Conservation (phyloP, 306 rosid genomes). For the Coriaria nepalensis region DNA sequence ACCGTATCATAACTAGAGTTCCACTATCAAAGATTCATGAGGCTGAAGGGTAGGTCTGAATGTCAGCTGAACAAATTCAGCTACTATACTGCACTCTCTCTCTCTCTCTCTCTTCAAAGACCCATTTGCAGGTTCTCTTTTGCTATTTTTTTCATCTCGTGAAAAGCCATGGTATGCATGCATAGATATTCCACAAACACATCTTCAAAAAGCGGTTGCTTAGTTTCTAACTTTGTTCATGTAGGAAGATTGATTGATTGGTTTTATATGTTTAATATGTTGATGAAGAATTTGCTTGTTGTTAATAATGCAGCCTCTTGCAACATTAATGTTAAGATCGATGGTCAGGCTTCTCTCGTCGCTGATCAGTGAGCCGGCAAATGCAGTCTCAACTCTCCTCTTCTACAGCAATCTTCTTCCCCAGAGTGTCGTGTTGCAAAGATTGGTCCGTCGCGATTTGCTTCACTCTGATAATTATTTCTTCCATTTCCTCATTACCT, state of each 20-base stretch:
- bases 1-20: too few relatives aligned
- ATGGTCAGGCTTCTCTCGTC: constrained; percentile 37
- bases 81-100: background rate
- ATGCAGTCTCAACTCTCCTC: constrained; percentile 40
- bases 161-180: constrained; percentile 31
- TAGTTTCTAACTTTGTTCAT: too few relatives aligned
- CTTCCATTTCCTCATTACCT: constrained; percentile 40
- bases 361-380: constrained; percentile 35
- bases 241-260: too few relatives aligned
- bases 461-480: constrained; percentile 37
- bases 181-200: too few relatives aligned
- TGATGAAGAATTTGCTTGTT: background rate
- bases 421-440: constrained; percentile 24
- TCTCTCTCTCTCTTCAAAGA: constrained; percentile 4
- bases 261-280: too few relatives aligned
- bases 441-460: constrained; percentile 49
- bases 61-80: constrained; percentile 18
- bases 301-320: constrained; percentile 35
- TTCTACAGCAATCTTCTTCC: constrained; percentile 57
- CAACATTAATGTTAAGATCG: constrained; percentile 42
- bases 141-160: constrained; percentile 4
- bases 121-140: constrained; percentile 5
- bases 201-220: too few relatives aligned
- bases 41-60: constrained; percentile 32
- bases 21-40: background rate